Evolutionary conservation across 2,329 filamentous ascomycete genomes (phyloP), one percentile per base, ranked within the genome.

Genomic region (Sphaerulina musiva): DNA sequence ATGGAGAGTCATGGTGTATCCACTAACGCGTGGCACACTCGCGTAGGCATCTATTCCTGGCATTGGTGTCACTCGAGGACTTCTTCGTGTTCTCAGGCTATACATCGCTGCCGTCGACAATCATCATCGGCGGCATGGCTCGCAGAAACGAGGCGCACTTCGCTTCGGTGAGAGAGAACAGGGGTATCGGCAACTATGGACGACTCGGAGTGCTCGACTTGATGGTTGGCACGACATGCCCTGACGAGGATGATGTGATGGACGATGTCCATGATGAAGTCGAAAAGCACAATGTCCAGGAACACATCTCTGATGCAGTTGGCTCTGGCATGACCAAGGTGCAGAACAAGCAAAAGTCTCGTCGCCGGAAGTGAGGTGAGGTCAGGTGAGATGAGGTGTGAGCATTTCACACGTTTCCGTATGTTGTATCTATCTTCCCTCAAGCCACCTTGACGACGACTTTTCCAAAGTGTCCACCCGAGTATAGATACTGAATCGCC

Each of bases 1-100:
- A 34, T 11, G 6, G 32, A 34, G 7, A 34, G 32, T 7, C 11
- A 34, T 34, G 7, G 32, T 7, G 7, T 11, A 34, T 34, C 11
- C 32, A 34, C 32, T 34, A 34, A 34, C 32, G 2, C 14, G 14
- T 17, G 14, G 14, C 14, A 17, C 14, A 17, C 14, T 34, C 32
- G 32, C 6, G 11, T 11, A 34, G 32, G 71, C 78, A 87, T 53
- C 64, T 87, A 9, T 80, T 87, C 58, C 73, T 83, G 12, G 76
- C 78, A 0, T 66, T 89, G 26, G 78, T 80, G 58, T 86, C 84
- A 2, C 64, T 83, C 0, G 83, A 89, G 60, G 85, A 88, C 59
- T 81, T 82, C 0, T 72, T 88, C 46, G 74, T 82, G 29, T 82
- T 81, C 70, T 86, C 82, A 0, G 85, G 86, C 0, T 90, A 89